Evolutionary conservation across 768 basidiomycete genomes (phyloP), one percentile per base, ranked within the genome.

Genomic region (Trametes maxima): DNA sequence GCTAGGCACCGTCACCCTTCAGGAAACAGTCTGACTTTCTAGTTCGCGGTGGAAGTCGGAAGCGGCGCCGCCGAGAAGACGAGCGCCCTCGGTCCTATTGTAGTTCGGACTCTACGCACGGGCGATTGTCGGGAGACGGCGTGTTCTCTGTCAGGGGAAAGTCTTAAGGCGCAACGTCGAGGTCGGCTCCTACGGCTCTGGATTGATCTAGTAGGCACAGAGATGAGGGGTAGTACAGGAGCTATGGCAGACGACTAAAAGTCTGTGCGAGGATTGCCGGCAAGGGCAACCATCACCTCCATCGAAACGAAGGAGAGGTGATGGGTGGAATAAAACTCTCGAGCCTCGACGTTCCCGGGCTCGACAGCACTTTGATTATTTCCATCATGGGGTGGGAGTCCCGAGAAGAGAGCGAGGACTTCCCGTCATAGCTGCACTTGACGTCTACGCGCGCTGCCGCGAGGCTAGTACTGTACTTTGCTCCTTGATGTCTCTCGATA

Each of bases 341-440:
- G 49, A 37, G 19, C n/a, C n/a, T n/a, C n/a, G 7, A 19, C 36
- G 5, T 39, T 39, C 51, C 7, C 51, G 21, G 13, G 12, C 24
- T 14, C 7, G 39, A 52, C 37, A 39, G 2, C 3, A 1, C 19
- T 36, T 52, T 11, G 12, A 22, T 39, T 21, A 21, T 52, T 51
- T 43, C 51, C 37, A 52, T 37, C 57, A 48, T 65, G 64, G 64
- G 55, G 64, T 59, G 60, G 43, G 59, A 65, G 43, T 43, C 44
- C 64, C 64, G 64, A 65, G 47, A 43, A 58, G 64, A 8, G 46
- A 65, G 64, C 64, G 64, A 65, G 44, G 52, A 55, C 51, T 52
- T 39, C 47, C 64, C 64, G 64, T n/a, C 14, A 6, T 21, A n/a
- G 28, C 47, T 56, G 5, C 45, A 13, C 45, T 46, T 46, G 45